These are phyloP conservation scores for Shiraia sp. DNA, from an alignment of 2,329 filamentous ascomycete species.

Conservation along the genomic window DNA sequence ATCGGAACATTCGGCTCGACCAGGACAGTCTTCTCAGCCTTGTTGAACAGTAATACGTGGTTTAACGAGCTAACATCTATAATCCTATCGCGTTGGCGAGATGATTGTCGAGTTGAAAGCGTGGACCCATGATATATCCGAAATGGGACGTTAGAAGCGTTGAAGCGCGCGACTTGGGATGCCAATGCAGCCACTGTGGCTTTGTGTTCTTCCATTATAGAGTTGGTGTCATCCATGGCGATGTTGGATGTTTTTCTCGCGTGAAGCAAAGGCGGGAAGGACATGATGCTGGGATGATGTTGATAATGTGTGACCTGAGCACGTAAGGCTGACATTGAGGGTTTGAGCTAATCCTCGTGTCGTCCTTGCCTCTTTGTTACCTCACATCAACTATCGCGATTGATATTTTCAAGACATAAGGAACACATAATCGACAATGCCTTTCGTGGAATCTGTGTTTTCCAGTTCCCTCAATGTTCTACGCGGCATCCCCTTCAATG, in stretches of 20 bases:
- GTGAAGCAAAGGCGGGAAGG: no score
- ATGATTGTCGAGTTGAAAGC: constrained; percentile 55
- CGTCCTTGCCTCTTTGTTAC: constrained; percentile 11
- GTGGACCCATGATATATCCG: constrained; percentile 63
- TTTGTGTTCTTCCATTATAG: constrained; percentile 35
- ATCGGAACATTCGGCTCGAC: constrained; percentile 73
- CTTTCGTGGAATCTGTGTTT: no score
- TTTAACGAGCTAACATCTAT: constrained; percentile 56
- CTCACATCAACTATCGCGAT: no score
- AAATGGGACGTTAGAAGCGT: constrained; percentile 51
- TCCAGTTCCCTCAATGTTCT: no score
- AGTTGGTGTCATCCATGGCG: no score
- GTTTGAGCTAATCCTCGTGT: constrained; percentile 22
- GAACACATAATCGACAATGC: no score
- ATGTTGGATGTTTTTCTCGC: no score
- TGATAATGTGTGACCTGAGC: constrained; percentile 19
- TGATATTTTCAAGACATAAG: no score
- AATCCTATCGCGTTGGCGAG: constrained; percentile 46
- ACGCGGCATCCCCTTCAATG: no score
- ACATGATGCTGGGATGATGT: constrained; percentile 5
- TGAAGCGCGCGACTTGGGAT: constrained; percentile 49
- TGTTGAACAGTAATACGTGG: constrained; percentile 52
- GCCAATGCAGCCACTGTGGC: constrained; percentile 29
- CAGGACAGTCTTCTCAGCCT: constrained; percentile 48
- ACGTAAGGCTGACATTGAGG: constrained; percentile 28